Evolutionary conservation across 1,139 yeast species (phyloP).

Genomic region (Debaryomyces nepalensis): DNA sequence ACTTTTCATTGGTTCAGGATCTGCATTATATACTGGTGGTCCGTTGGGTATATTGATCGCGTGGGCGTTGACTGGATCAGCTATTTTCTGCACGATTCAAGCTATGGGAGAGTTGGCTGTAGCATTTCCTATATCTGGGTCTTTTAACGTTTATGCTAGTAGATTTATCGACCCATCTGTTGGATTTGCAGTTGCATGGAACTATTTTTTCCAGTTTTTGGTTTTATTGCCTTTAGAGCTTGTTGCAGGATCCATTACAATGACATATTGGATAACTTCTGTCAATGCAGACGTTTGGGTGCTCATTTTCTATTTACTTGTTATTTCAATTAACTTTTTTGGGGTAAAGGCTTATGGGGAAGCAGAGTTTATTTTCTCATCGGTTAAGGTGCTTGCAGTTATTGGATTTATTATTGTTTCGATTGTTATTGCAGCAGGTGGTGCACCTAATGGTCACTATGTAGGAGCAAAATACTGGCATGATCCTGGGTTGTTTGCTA

Average conservation of each 20-base stretch:
- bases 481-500: slow-evolving; percentile 38
- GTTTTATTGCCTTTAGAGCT: slow-evolving; percentile 37
- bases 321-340: slow-evolving; percentile 36
- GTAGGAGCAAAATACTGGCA: slow-evolving; percentile 36
- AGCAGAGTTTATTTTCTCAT: slow-evolving; percentile 38
- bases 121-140: slow-evolving; percentile 40
- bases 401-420: slow-evolving; percentile 37
- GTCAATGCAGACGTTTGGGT: slow-evolving; percentile 41
- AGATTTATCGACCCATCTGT: slow-evolving; percentile 40
- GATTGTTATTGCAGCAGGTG: slow-evolving; percentile 38
- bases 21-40: slow-evolving; percentile 63
- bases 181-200: slow-evolving; percentile 44
- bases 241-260: slow-evolving; percentile 38
- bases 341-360: slow-evolving; percentile 43
- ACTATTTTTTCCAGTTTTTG: slow-evolving; percentile 34
- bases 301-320: slow-evolving; percentile 32
- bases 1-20: slow-evolving; percentile 69
- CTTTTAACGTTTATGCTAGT: slow-evolving; percentile 37
- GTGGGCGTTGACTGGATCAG: slow-evolving; percentile 35
- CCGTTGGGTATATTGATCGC: slow-evolving; percentile 62
- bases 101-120: slow-evolving; percentile 42
- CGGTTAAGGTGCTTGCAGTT: slow-evolving; percentile 38
- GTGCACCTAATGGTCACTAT: slow-evolving; percentile 33
- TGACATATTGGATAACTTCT: slow-evolving; percentile 34
- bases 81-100: slow-evolving; percentile 37